These are phyloP conservation scores for Davidsoniella neocaledoniae DNA, from an alignment of 2,329 filamentous ascomycete genomes.

Conservation along the genomic window DNA sequence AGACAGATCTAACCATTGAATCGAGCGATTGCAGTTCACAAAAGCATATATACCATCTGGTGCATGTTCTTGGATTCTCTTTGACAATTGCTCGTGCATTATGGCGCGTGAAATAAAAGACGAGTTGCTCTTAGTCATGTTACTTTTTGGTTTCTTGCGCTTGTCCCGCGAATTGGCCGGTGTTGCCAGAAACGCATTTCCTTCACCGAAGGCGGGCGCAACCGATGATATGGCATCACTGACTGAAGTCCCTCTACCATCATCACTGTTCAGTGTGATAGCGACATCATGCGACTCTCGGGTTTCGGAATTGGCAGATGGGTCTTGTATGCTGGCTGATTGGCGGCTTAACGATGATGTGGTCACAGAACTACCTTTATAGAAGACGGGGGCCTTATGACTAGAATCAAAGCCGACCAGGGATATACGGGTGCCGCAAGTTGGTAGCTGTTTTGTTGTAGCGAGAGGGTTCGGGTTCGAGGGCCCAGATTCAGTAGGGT, in stretches of 20 bases:
- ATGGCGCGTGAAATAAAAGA: slow-evolving; percentile 97
- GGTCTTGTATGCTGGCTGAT: slow-evolving; percentile 40
- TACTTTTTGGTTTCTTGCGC: slow-evolving; percentile 88
- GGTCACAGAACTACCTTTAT: slow-evolving; percentile 34
- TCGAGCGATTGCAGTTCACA: slow-evolving; percentile 86
- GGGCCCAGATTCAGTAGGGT: slow-evolving; percentile 81
- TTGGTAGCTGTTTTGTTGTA: slow-evolving; percentile 69
- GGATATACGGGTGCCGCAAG: slow-evolving; percentile 68
- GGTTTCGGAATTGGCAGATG: slow-evolving; percentile 34
- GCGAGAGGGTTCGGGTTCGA: slow-evolving; percentile 81
- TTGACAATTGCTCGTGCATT: slow-evolving; percentile 63
- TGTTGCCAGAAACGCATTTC: slow-evolving; percentile 52
- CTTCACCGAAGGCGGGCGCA: slow-evolving; percentile 66
- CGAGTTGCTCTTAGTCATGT: slow-evolving; percentile 95
- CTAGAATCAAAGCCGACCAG: slow-evolving; percentile 54
- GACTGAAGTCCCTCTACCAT: slow-evolving; percentile 33
- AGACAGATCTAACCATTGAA: slow-evolving; percentile 88
- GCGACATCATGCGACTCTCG: slow-evolving; percentile 43
- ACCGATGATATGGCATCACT: slow-evolving; percentile 30
- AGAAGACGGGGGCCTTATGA: slow-evolving; percentile 34
- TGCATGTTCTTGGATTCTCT: slow-evolving; percentile 63
- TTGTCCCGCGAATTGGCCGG: slow-evolving; percentile 51
- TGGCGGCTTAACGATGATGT: slow-evolving; percentile 29
- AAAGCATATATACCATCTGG: slow-evolving; percentile 75
- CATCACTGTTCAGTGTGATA: slow-evolving; percentile 36